A percentile compares a stretch with the other conserved stretches of the same genome.
Evolutionary conservation across 768 basidiomycete genomes (phyloP).

Genomic region (Royoungia palumana): DNA sequence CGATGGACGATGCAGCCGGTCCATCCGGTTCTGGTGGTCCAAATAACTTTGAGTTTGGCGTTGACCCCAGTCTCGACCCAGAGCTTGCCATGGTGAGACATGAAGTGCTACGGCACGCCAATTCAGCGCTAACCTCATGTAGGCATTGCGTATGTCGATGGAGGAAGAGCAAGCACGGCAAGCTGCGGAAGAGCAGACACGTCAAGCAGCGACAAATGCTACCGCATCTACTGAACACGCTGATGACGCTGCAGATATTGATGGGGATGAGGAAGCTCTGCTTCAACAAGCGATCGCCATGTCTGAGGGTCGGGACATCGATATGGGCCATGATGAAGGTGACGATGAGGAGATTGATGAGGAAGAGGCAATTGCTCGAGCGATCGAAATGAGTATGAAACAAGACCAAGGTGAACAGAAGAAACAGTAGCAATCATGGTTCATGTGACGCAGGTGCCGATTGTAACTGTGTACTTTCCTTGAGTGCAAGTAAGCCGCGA

Average conservation of each 20-base stretch:
- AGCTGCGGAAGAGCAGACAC: constrained; percentile 43
- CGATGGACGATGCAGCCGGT: constrained; percentile 50
- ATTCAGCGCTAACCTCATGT: constrained; percentile 1
- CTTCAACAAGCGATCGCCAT: constrained; percentile 75
- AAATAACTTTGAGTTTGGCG: constrained; percentile 77
- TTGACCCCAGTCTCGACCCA: constrained; percentile 94
- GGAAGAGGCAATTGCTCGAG: constrained; percentile 86
- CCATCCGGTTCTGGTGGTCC: constrained; percentile 46
- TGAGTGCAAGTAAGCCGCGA: neutral
- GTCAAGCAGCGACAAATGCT: constrained; percentile 25
- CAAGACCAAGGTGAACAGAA: constrained; percentile 47
- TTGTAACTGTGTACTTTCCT: constrained; percentile 4
- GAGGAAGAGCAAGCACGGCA: constrained; percentile 88
- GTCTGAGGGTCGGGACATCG: constrained; percentile 57
- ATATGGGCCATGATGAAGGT: constrained; percentile 46
- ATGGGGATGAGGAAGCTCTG: constrained; percentile 76
- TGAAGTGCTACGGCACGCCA: neutral
- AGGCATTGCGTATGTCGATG: constrained; percentile 97
- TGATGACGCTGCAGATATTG: constrained; percentile 41
- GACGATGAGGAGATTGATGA: constrained; percentile 75
- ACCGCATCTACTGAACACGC: constrained; percentile 21
- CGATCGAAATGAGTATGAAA: constrained; percentile 93
- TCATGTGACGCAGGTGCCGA: constrained; percentile 3
- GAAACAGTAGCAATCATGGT: constrained; percentile 20
- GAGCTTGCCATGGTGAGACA: constrained; percentile 88